These are phyloP conservation scores for Xylaria polymorpha DNA, from an alignment of 2,329 filamentous ascomycete species.

Conservation along the genomic window DNA sequence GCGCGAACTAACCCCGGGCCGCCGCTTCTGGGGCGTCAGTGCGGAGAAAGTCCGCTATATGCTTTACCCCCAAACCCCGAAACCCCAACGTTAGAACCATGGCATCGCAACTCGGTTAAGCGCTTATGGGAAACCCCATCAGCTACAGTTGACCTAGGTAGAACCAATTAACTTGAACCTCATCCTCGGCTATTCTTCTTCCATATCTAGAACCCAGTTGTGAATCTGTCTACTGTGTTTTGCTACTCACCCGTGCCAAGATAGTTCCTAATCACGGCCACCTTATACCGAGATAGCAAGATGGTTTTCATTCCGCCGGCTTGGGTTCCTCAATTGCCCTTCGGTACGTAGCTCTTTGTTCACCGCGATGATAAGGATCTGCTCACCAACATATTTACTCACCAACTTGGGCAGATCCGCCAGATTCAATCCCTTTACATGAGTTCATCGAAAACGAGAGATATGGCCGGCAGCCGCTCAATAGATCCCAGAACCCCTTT, in stretches of 20 bases:
- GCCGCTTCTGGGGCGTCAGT: not conserved
- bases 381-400: not conserved
- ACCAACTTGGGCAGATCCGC: constrained; percentile 51
- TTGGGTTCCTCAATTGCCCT: constrained; percentile 48
- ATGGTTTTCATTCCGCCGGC: constrained; percentile 49
- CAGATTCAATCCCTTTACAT: constrained; percentile 73
- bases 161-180: not conserved
- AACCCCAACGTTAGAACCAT: constrained; percentile 6
- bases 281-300: constrained; percentile 18
- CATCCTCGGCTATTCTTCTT: constrained; percentile 6
- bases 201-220: not conserved
- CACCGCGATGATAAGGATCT: not conserved
- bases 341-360: constrained; percentile 41
- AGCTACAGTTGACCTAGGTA: not conserved
- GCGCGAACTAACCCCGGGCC: constrained; percentile 3
- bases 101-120: constrained; percentile 23
- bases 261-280: not conserved
- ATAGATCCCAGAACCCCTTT: constrained; percentile 72
- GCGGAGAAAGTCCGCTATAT: constrained; percentile 13
- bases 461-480: constrained; percentile 71
- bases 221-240: not conserved
- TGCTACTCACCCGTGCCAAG: not conserved
- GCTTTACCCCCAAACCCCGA: too few species aligned
- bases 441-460: constrained; percentile 78
- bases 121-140: not conserved